Percentiles rank a stretch among this genome's conserved stretches.
phyloP scores from a whole-genome alignment of 163 green algal genomes.

The Scenedesmus sp. region DNA sequence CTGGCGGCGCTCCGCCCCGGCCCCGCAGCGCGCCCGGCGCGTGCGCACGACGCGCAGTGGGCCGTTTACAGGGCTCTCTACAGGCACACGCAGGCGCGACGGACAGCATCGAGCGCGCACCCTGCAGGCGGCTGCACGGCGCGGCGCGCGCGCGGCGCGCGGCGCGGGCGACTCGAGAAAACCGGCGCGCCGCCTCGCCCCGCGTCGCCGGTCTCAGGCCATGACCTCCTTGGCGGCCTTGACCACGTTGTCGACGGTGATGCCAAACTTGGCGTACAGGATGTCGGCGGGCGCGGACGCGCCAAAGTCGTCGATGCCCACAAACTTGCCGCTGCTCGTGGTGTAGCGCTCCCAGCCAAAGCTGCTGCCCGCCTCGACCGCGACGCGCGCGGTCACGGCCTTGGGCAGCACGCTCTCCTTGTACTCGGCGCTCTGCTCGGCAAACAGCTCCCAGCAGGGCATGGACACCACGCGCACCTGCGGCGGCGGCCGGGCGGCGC shows the following conservation, averaged over 20 bases:
- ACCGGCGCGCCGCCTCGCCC: no score
- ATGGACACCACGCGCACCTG: constrained; percentile 93
- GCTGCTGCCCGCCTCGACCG: constrained; percentile 92
- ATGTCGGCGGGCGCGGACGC: constrained; percentile 85
- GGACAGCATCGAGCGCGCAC: no score
- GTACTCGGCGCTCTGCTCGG: constrained; percentile 92
- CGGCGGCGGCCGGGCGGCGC: no score
- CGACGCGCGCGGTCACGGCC: constrained; percentile 83
- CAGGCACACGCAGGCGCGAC: no score
- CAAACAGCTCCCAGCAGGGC: constrained; percentile 96
- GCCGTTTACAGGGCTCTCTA: no score
- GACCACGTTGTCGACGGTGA: constrained; percentile 84
- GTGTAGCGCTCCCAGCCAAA: constrained; percentile 96
- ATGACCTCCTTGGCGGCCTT: constrained; percentile 73
- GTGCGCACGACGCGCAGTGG: no score
- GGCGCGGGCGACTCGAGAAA: no score
- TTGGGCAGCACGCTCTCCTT: constrained; percentile 84
- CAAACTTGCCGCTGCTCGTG: constrained; percentile 78
- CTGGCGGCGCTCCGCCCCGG: no score
- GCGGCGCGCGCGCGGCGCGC: no score
- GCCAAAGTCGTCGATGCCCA: constrained; percentile 96
- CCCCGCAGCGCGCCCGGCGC: no score
- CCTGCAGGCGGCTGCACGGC: no score
- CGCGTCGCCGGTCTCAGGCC: no score
- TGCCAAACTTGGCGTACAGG: constrained; percentile 95